phyloP scores from a whole-genome alignment of 345 rosid genomes.

The Citrus australasica region DNA sequence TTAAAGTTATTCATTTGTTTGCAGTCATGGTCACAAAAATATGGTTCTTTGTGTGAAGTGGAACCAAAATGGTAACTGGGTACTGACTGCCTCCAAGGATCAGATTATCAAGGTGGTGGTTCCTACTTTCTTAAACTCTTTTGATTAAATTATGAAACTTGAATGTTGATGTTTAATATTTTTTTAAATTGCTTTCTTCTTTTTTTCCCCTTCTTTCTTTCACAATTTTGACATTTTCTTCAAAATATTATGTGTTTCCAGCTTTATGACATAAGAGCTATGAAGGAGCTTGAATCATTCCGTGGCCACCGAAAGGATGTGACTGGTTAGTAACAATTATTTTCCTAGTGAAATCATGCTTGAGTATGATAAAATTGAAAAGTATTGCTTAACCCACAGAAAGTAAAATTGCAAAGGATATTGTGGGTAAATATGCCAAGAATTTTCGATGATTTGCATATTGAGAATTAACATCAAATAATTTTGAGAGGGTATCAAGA shows the following conservation, averaged over 20 bases:
- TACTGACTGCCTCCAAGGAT: constrained; percentile 92
- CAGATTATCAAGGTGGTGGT: constrained; percentile 80
- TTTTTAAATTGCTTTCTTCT: background rate
- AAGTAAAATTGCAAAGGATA: background rate
- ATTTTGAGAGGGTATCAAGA: background rate
- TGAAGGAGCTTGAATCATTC: constrained; percentile 99
- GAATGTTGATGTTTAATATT: background rate
- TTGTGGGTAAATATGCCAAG: background rate
- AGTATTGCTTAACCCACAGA: background rate
- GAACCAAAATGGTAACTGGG: constrained; percentile 99
- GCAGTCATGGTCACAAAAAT: constrained; percentile 98
- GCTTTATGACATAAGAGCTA: constrained; percentile 96
- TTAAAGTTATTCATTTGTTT: constrained; percentile 26
- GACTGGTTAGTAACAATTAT: constrained; percentile 63
- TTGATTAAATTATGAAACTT: background rate
- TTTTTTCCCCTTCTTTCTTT: background rate
- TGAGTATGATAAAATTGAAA: background rate
- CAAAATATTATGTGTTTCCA: constrained; percentile 25
- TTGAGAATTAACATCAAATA: background rate
- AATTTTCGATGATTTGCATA: background rate
- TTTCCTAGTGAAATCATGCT: background rate
- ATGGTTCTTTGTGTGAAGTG: constrained; percentile 96
- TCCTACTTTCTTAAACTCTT: constrained; percentile 3
- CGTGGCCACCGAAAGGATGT: constrained; percentile 95
- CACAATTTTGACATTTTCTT: background rate